A percentile compares a stretch with the other conserved stretches of the same genome.
Evolutionary conservation across 495 filamentous ascomycete species (phyloP).

Genomic region (Parachaetomium inaequale): DNA sequence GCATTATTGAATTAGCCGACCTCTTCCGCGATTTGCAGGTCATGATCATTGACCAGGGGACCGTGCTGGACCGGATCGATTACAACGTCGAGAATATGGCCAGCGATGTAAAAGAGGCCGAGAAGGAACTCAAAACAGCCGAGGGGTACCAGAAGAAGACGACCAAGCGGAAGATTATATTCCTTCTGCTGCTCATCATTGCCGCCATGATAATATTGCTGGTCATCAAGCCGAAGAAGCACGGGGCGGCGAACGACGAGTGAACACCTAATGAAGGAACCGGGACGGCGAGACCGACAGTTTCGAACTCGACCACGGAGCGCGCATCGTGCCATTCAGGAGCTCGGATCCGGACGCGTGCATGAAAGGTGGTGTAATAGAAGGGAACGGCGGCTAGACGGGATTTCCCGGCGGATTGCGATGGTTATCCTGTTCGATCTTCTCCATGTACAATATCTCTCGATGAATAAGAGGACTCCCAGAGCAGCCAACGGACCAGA

Average conservation of each 20-base stretch:
- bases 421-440: neutral
- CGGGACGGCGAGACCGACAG: neutral
- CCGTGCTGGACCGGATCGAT: slow-evolving; percentile 95
- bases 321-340: neutral
- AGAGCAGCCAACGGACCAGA: too few relatives aligned
- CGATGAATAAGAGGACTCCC: too few relatives aligned
- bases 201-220: slow-evolving; percentile 84
- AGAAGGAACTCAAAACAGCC: slow-evolving; percentile 85
- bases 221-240: slow-evolving; percentile 72
- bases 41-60: slow-evolving; percentile 98
- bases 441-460: neutral
- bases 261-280: neutral
- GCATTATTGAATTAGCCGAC: slow-evolving; percentile 93
- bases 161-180: slow-evolving; percentile 85
- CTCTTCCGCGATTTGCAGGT: slow-evolving; percentile 93
- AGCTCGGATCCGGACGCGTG: neutral
- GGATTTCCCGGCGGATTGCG: neutral
- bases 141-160: slow-evolving; percentile 82
- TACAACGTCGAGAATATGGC: slow-evolving; percentile 96
- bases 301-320: neutral
- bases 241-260: slow-evolving; percentile 15
- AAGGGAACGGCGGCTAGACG: neutral
- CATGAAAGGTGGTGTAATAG: slow-evolving; percentile 1
- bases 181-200: slow-evolving; percentile 79
- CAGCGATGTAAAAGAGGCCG: slow-evolving; percentile 81